A percentile compares a stretch with the other conserved stretches of the same genome.
Evolutionary conservation across 2,329 filamentous ascomycete species (phyloP).

Genomic region (Aureobasidium sp.): DNA sequence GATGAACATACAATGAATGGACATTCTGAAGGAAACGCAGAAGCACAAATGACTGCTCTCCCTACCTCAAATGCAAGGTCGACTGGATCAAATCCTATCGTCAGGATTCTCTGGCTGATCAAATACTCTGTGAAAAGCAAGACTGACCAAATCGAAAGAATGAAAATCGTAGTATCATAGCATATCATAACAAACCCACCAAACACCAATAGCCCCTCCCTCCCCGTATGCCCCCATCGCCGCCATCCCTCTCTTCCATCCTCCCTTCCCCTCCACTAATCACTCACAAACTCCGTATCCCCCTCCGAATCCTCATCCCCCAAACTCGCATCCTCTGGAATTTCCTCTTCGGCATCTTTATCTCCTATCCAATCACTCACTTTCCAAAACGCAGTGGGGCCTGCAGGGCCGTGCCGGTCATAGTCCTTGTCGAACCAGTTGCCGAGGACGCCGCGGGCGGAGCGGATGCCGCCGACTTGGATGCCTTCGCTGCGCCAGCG

Average conservation of each 20-base stretch:
- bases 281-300: slow-evolving; percentile 6
- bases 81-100: background rate
- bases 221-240: no score
- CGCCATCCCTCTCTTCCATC: background rate
- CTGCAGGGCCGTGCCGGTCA: slow-evolving; percentile 61
- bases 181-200: background rate
- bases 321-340: background rate
- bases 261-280: background rate
- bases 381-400: slow-evolving; percentile 75
- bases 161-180: background rate
- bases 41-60: background rate
- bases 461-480: slow-evolving; percentile 61
- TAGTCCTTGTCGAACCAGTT: slow-evolving; percentile 74
- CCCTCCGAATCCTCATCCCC: slow-evolving; percentile 12
- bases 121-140: no score
- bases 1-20: background rate
- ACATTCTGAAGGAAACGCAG: background rate
- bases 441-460: slow-evolving; percentile 62
- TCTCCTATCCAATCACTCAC: slow-evolving; percentile 33
- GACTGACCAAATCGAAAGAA: no score
- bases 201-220: background rate
- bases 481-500: slow-evolving; percentile 72
- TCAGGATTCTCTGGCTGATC: no score
- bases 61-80: background rate
- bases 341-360: background rate